These are phyloP conservation scores for Kwoniella europaea DNA, from an alignment of 768 basidiomycete species.

Conservation along the genomic window DNA sequence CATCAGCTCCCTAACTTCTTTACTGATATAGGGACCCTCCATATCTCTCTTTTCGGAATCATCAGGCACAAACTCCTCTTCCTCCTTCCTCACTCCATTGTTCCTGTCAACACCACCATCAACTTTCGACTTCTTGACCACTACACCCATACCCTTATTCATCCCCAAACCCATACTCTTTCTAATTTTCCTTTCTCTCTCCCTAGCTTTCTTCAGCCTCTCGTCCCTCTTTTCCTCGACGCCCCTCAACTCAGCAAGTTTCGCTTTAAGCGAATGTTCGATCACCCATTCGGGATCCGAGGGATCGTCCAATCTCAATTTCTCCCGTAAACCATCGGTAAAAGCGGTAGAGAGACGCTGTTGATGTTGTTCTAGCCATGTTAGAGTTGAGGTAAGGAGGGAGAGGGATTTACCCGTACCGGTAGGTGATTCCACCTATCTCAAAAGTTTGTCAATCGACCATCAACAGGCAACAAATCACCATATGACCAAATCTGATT, in stretches of 20 bases:
- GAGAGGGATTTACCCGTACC: conserved; percentile 57
- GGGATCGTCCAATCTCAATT: conserved; percentile 36
- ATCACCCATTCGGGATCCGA: conserved; percentile 57
- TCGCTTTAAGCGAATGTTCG: conserved; percentile 49
- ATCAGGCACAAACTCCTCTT: conserved; percentile 77
- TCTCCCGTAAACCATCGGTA: conserved; percentile 27
- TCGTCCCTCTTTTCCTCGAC: conserved; percentile 27
- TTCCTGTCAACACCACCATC: conserved; percentile 26
- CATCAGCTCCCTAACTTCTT: conserved; percentile 79
- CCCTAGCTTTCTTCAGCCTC: conserved; percentile 42
- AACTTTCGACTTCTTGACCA: conserved; percentile 10
- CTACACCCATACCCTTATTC: conserved; percentile 22
- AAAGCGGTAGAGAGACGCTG: conserved; percentile 34
- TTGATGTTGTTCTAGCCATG: conserved; percentile 49
- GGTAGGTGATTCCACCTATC: conserved; percentile 56
- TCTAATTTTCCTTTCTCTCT: conserved; percentile 40
- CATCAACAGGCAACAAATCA: neutral
- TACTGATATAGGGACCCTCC: conserved; percentile 68
- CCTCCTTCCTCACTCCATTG: conserved; percentile 60
- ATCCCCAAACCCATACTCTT: conserved; percentile 11
- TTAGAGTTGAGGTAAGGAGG: conserved; percentile 54
- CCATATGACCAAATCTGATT: neutral
- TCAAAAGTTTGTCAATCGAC: neutral
- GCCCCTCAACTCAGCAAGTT: conserved; percentile 33
- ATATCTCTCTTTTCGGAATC: conserved; percentile 61